Evolutionary conservation across 1,284 basidiomycete genomes (phyloP).

Genomic region (Fomitopsis betulina): DNA sequence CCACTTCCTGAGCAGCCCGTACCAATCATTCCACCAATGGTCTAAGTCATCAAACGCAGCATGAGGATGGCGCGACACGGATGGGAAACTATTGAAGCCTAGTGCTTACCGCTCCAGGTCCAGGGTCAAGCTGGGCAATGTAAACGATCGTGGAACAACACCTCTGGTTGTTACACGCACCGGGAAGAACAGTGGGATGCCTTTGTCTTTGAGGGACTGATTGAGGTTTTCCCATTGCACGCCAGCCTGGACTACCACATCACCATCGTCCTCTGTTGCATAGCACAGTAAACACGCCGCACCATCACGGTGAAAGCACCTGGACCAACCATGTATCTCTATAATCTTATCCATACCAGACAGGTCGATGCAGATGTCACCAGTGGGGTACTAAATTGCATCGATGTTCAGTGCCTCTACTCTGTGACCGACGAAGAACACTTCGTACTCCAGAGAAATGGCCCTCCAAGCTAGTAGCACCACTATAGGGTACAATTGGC

Average conservation of each 20-base stretch:
- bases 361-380: conserved; percentile 85
- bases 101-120: conserved; percentile 43
- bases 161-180: conserved; percentile 31
- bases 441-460: conserved; percentile 54
- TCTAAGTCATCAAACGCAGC: conserved; percentile 25
- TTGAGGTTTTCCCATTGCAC: conserved; percentile 91
- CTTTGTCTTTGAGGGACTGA: conserved; percentile 60
- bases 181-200: conserved; percentile 67
- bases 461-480: conserved; percentile 55
- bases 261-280: conserved; percentile 52
- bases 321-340: conserved; percentile 58
- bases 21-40: conserved; percentile 54
- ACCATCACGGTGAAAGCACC: neutral
- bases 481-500: conserved; percentile 54
- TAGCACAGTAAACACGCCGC: neutral
- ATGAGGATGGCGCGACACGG: neutral
- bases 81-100: neutral
- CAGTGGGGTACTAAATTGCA: conserved; percentile 40
- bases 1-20: conserved; percentile 53
- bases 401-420: neutral
- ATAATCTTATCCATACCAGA: conserved; percentile 82
- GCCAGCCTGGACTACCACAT: conserved; percentile 79
- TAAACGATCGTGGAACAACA: neutral
- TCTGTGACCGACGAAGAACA: neutral
- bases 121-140: conserved; percentile 41